These are phyloP conservation scores for Funneliformis caledonium DNA, from an alignment of 371 early-diverging fungal species.

Conservation along the genomic window DNA sequence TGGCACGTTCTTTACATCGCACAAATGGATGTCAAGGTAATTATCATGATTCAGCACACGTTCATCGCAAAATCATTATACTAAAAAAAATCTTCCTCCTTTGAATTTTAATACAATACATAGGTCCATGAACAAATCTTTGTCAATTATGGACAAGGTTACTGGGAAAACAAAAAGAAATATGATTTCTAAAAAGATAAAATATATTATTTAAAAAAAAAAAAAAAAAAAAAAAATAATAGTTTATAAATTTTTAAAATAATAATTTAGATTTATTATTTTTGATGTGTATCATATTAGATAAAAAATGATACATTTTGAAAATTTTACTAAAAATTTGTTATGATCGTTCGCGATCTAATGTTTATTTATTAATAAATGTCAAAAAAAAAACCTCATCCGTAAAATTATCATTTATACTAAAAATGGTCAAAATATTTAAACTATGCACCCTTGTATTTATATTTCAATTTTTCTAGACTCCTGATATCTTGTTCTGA, in stretches of 20 bases:
- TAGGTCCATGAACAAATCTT: conserved; percentile 38
- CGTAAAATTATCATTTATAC: too few species aligned
- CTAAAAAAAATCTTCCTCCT: neutral
- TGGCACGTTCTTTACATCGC: conserved; percentile 37
- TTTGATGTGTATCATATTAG: too few species aligned
- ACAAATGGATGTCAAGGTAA: conserved; percentile 9
- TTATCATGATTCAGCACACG: neutral
- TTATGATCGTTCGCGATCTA: too few species aligned
- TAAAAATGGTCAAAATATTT: neutral
- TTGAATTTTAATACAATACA: neutral
- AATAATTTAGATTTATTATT: too few species aligned
- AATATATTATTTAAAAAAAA: neutral
- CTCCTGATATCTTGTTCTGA: conserved; percentile 18
- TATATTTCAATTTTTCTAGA: conserved; percentile 38
- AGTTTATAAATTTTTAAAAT: too few species aligned
- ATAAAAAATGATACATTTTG: too few species aligned
- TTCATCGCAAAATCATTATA: neutral
- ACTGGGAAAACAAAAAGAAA: conserved; percentile 36
- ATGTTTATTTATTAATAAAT: too few species aligned
- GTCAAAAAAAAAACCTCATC: too few species aligned
- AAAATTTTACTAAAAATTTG: too few species aligned
- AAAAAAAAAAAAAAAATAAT: neutral
- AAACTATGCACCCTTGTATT: conserved; percentile 35
- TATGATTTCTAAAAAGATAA: conserved; percentile 1
- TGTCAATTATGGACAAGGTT: conserved; percentile 32